A percentile compares a stretch with the other conserved stretches of the same genome.
phyloP scores from a whole-genome alignment of 306 rosid genomes.

The Acacia confusa region DNA sequence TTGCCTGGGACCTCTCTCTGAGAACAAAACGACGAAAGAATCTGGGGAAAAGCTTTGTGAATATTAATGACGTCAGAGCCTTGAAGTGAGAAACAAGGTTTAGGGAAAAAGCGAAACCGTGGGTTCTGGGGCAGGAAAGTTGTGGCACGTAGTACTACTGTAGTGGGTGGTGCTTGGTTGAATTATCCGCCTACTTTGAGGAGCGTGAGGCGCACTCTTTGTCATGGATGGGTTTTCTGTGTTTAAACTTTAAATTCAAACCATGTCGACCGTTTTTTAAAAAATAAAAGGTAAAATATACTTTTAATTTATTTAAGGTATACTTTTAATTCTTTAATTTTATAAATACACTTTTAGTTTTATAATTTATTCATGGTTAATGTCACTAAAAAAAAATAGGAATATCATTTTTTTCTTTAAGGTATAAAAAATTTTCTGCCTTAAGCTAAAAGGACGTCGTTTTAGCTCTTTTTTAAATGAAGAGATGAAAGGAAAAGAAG shows the following conservation, averaged over 20 bases:
- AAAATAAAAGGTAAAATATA: too few species aligned
- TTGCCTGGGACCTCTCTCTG: slow-evolving; percentile 17
- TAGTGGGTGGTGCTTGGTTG: background rate
- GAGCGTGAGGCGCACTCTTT: slow-evolving; percentile 39
- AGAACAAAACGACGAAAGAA: slow-evolving; percentile 61
- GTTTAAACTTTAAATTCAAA: background rate
- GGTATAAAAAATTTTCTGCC: too few species aligned
- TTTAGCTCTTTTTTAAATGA: too few species aligned
- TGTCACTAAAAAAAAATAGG: too few species aligned
- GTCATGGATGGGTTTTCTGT: background rate
- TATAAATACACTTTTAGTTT: too few species aligned
- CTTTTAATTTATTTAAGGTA: too few species aligned
- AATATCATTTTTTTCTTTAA: too few species aligned
- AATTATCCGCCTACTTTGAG: slow-evolving; percentile 10
- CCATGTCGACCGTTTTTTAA: background rate
- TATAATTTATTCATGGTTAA: too few species aligned
- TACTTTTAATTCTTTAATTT: too few species aligned
- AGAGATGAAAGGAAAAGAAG: too few species aligned
- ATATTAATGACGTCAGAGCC: slow-evolving; percentile 38
- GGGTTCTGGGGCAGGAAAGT: slow-evolving; percentile 37
- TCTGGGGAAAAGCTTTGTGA: slow-evolving; percentile 28
- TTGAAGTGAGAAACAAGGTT: slow-evolving; percentile 50
- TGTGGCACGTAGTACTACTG: slow-evolving; percentile 3
- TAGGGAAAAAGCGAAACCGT: slow-evolving; percentile 60
- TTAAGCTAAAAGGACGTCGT: too few species aligned